Evolutionary conservation across 352 stramenopile species (phyloP), one percentile per base, ranked within the genome.

Genomic region (Phytophthora cryptogea): DNA sequence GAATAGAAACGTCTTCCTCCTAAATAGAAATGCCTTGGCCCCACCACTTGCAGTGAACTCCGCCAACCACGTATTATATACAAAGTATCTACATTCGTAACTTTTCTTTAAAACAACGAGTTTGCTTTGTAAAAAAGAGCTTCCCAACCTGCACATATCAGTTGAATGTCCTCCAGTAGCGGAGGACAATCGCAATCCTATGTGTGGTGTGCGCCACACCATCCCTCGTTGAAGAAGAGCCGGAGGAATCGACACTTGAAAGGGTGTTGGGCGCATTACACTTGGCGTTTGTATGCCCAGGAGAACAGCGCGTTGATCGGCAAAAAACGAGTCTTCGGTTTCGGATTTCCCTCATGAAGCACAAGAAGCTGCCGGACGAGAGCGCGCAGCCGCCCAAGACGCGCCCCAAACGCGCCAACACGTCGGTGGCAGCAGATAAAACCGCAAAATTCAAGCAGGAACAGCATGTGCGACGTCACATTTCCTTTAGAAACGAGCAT

Each of bases 361-460:
- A 36, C 41, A 64, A 60, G 53, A 51, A 65, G 26, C 40, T 59
- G 17, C 40, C 59, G 46, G 36, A 33, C 43, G 62, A 62, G 20
- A 23, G 37, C 9, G 10, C 30, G 7, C n/a, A 42, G 36, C 36
- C 36, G 35, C 7, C 39, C 5, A 59, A 56, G 32, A 16, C 43
- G 8, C 49, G 41, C 6, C 40, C 36, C n/a, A 45, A 45, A 23
- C 35, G 35, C 10, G 11, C 31, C n/a, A 64, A 54, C 26, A 70
- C 63, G 27, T 23, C 37, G 6, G 16, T 16, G 3, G 37, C 37
- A 14, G 27, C 26, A 42, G 36, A 42, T 30, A 68, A 61, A 31
- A 20, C 26, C 8, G 67, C 74, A 23, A 82, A 71, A 55, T 90
- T 88, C 58, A 86, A 90, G 47, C 66, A 78, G 8, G 66, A 73